These are phyloP conservation scores for Dryadomyces quercus-mongolicae DNA, from an alignment of 2,329 filamentous ascomycete genomes.

Conservation along the genomic window DNA sequence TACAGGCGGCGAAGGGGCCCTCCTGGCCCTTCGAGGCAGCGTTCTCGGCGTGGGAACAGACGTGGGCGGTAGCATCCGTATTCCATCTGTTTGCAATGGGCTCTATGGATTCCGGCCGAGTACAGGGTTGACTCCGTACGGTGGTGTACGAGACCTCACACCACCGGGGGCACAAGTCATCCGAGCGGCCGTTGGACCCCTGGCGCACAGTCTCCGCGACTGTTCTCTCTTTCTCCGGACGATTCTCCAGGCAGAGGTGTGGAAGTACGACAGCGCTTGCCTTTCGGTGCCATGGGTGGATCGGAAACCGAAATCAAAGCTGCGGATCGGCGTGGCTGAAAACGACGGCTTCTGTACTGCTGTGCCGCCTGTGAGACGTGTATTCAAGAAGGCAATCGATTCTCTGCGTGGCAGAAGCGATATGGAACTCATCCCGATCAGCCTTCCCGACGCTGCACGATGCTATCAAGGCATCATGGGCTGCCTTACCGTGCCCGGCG, in stretches of 20 bases:
- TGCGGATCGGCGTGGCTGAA: background rate
- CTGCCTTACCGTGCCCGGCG: background rate
- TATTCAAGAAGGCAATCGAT: background rate
- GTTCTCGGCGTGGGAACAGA: conserved; percentile 51
- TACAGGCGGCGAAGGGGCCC: conserved; percentile 53
- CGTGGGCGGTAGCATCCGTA: conserved; percentile 43
- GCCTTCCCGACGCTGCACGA: background rate
- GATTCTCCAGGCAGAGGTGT: background rate
- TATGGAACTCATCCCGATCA: background rate
- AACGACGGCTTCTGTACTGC: background rate
- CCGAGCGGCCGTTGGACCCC: background rate
- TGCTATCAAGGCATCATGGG: background rate
- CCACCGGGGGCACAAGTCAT: background rate
- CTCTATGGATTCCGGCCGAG: conserved; percentile 42
- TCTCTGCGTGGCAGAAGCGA: background rate
- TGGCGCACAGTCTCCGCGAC: background rate
- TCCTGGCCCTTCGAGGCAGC: conserved; percentile 45
- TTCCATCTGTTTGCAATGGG: conserved; percentile 40
- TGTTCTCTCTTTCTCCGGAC: background rate
- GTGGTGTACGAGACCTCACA: background rate
- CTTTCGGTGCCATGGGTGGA: background rate
- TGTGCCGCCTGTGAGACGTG: background rate
- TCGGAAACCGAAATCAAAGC: background rate
- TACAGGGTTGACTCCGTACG: background rate
- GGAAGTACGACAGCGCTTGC: background rate